Base-by-base conservation (phyloP, 129 eudicot genomes). In the Scalesia atractyloides region DNA sequence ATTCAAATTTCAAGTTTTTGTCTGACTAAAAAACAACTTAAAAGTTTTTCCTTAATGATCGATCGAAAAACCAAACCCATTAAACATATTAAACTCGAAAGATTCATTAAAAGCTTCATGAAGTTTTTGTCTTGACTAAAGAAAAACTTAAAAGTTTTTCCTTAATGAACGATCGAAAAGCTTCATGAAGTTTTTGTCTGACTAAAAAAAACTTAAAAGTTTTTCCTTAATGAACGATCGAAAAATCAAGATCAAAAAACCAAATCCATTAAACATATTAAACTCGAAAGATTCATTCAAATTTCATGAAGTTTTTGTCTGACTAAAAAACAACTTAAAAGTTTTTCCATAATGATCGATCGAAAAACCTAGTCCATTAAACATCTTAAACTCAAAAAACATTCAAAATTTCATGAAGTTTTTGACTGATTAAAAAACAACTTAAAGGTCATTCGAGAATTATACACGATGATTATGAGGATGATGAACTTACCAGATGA, bases 401-500 rank as follows among this genome's bases (percentile, higher is more conserved):
- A 9, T 43, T 30, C 57, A 57, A 72, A 8, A n/a, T n/a, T n/a
- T n/a, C n/a, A n/a, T n/a, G n/a, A n/a, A n/a, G n/a, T n/a, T n/a
- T n/a, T n/a, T n/a, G n/a, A n/a, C n/a, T n/a, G n/a, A n/a, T n/a
- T n/a, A n/a, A n/a, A n/a, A n/a, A n/a, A n/a, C n/a, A n/a, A n/a
- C n/a, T n/a, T n/a, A n/a, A n/a, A n/a, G n/a, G n/a, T n/a, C n/a
- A 68, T 47, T 60, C 33, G 49, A 76, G 51, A 58, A 36, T 10
- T 18, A 2, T 9, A 8, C 13, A 60, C 7, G 18, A 26, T 12
- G 43, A 20, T 51, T 18, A 69, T 36, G 61, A 62, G 15, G 66
- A 60, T 69, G 66, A 50, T 12, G 41, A 67, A 43, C 49, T 76
- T 30, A 47, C 52, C 64, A 52, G 70, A 75, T 56, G 43, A 68